Conservation (phyloP, 2,329 filamentous ascomycete genomes). For the Endothia cerciana region DNA sequence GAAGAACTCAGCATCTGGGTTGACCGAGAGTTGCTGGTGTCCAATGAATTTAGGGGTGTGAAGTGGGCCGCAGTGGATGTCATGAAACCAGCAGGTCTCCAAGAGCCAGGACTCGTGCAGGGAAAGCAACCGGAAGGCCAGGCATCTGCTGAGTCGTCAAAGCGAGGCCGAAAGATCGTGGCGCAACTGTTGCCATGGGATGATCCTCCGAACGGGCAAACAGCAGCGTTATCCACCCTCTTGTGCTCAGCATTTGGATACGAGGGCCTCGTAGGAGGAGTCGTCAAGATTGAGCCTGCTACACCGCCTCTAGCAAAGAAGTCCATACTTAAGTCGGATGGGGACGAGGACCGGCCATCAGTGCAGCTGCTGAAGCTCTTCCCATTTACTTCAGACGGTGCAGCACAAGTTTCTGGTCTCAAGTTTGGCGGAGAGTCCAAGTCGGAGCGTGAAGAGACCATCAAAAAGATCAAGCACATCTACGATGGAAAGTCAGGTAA, state of each 20-base stretch:
- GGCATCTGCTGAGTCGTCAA: conserved; percentile 53
- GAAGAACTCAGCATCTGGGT: conserved; percentile 78
- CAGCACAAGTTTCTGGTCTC: conserved; percentile 66
- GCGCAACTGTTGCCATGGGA: conserved; percentile 80
- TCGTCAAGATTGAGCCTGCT: conserved; percentile 86
- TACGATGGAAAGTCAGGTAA: conserved; percentile 64
- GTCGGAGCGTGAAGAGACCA: conserved; percentile 76
- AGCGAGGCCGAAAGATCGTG: conserved; percentile 69
- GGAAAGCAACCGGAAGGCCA: conserved; percentile 71
- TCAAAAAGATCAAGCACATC: conserved; percentile 71
- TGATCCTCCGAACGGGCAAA: conserved; percentile 80
- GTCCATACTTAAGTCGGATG: conserved; percentile 48
- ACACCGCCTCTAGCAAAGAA: conserved; percentile 70
- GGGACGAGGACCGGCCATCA: conserved; percentile 35
- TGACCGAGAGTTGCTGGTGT: conserved; percentile 74
- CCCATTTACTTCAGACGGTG: conserved; percentile 68
- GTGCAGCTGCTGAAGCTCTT: conserved; percentile 71
- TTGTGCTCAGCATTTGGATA: conserved; percentile 76
- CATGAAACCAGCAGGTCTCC: conserved; percentile 79
- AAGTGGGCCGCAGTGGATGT: conserved; percentile 83
- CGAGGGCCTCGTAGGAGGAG: conserved; percentile 77
- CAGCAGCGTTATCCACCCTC: conserved; percentile 76
- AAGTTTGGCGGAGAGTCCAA: conserved; percentile 89
- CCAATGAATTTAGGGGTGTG: conserved; percentile 73
- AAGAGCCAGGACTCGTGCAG: conserved; percentile 70